Base-by-base conservation (phyloP, 768 basidiomycete species). In the Rhodotorula paludigena region DNA sequence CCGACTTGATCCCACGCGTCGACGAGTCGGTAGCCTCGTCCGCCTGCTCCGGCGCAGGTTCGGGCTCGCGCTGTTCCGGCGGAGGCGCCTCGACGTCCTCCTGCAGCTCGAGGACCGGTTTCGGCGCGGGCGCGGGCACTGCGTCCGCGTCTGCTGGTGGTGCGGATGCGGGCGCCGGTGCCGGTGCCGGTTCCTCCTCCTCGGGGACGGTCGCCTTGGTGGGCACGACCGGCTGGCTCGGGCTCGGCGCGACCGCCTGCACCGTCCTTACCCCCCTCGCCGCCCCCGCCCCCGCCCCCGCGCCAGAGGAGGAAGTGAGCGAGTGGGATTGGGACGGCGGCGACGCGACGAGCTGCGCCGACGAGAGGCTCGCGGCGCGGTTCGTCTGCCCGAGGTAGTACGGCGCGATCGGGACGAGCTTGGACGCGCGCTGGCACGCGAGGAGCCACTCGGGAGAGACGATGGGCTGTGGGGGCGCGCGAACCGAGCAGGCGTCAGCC, bases 381-480 rank as follows among this genome's bases (percentile, higher is more conserved):
- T 73, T 73, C 28, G 64, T 66, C 4, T 49, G 56, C 28, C 68
- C 68, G 64, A 73, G 52, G 54, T 65, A 72, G 75, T 91, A 91
- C 76, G 85, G 90, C 2, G 87, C 84, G 65, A 92, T 92, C 10
- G 91, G 88, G 15, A 93, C 84, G 88, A 94, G 91, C 75, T 87
- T 89, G 76, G 87, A 87, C 76, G 94, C 90, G 1, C 84, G 78
- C 57, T 87, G 84, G 76, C 94, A 97, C 0, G 94, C 91, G 39
- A 97, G 77, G 71, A 98, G 83, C 94, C 96, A 98, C 53, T 89
- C 87, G 3, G 94, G 94, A 69, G 92, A 89, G 3, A 98, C 92
- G 57, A 98, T 86, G 0, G 96, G 96, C 71, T 72, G 66, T 5
- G 18, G 39, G 49, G 3, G 41, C 30, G 30, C 3, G 23, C 20